These are phyloP conservation scores for Aureobasidium sp. DNA, from an alignment of 2,329 filamentous ascomycete species.

Conservation along the genomic window DNA sequence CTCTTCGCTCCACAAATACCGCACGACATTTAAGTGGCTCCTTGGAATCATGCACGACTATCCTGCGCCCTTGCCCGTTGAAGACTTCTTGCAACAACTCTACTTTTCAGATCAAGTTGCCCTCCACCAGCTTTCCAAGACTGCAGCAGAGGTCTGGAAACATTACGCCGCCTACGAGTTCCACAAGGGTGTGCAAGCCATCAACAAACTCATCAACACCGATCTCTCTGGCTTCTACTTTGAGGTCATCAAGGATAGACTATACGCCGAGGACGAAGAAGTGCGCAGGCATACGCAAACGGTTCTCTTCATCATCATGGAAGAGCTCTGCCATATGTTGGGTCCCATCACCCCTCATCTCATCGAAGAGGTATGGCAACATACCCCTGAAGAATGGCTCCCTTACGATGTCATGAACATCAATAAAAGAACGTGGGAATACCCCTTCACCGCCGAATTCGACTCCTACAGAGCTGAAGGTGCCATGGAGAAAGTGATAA, in stretches of 20 bases:
- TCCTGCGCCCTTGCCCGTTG: slow-evolving; percentile 20
- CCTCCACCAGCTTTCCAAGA: slow-evolving; percentile 60
- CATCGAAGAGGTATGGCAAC: slow-evolving; percentile 80
- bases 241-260: slow-evolving; percentile 79
- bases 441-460: slow-evolving; percentile 17
- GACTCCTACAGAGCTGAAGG: slow-evolving; percentile 5
- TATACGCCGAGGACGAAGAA: slow-evolving; percentile 71
- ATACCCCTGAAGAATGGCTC: slow-evolving; percentile 56
- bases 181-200: slow-evolving; percentile 60
- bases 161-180: slow-evolving; percentile 70
- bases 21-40: slow-evolving; percentile 83
- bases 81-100: slow-evolving; percentile 12
- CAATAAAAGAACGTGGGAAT: slow-evolving; percentile 19
- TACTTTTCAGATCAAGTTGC: slow-evolving; percentile 58
- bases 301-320: slow-evolving; percentile 53
- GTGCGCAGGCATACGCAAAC: slow-evolving; percentile 51
- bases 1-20: slow-evolving; percentile 71
- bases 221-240: slow-evolving; percentile 92
- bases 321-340: slow-evolving; percentile 67
- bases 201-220: slow-evolving; percentile 73
- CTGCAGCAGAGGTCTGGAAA: slow-evolving; percentile 54
- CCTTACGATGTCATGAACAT: slow-evolving; percentile 22
- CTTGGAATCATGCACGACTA: slow-evolving; percentile 53
- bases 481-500: slow-evolving; percentile 34
- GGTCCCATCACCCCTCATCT: slow-evolving; percentile 73